Evolutionary conservation across 2,329 filamentous ascomycete genomes (phyloP).

Genomic region (Neurospora crassa): DNA sequence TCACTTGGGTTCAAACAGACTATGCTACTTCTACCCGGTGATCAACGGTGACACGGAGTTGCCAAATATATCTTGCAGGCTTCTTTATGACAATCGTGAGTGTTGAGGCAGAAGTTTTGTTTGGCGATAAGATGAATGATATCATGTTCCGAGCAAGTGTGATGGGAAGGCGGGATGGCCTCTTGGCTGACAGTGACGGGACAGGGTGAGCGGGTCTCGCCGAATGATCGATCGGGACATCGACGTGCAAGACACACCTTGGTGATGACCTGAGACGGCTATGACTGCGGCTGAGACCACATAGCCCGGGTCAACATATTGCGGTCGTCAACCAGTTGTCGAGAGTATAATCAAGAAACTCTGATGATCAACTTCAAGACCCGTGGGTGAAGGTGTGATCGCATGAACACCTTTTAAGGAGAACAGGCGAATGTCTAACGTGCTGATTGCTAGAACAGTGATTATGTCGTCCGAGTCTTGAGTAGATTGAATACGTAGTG

Average conservation of each 20-base stretch:
- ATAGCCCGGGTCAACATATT: neutral
- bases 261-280: neutral
- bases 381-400: neutral
- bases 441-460: neutral
- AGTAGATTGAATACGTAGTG: neutral
- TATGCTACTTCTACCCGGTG: neutral
- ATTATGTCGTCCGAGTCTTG: neutral
- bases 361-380: neutral
- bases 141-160: neutral
- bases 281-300: neutral
- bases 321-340: neutral
- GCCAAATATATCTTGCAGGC: neutral
- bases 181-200: neutral
- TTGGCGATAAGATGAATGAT: neutral
- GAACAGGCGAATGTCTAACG: neutral
- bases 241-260: neutral
- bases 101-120: neutral
- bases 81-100: neutral
- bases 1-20: neutral
- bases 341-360: neutral
- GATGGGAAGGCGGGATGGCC: neutral
- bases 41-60: neutral
- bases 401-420: neutral
- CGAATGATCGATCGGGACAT: neutral
- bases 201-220: neutral